Evolutionary conservation across 768 basidiomycete species (phyloP).

Genomic region (Mycena maculata): DNA sequence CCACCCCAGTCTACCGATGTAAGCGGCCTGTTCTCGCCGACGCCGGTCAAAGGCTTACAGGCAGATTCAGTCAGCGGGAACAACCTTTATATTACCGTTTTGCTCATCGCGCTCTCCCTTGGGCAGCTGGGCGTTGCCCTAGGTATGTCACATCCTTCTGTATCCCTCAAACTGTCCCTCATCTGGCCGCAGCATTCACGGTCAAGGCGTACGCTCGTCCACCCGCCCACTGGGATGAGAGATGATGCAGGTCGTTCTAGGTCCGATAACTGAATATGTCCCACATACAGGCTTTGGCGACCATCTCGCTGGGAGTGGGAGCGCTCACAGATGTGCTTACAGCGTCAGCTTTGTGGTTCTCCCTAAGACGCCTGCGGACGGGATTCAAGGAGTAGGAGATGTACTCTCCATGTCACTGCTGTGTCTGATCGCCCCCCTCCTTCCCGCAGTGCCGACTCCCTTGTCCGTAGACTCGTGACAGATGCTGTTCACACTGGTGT

Average conservation of each 20-base stretch:
- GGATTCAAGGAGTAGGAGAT: conserved; percentile 58
- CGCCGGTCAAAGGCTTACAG: neutral
- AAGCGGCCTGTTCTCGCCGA: conserved; percentile 34
- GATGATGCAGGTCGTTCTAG: neutral
- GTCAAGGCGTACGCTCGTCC: conserved; percentile 54
- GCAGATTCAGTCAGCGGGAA: conserved; percentile 62
- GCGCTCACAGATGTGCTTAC: conserved; percentile 70
- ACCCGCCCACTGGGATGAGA: conserved; percentile 45
- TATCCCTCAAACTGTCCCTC: neutral
- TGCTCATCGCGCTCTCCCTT: conserved; percentile 59
- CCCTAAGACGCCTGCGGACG: conserved; percentile 67
- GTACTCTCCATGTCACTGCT: neutral
- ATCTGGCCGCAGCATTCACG: conserved; percentile 53
- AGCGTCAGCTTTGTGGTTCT: conserved; percentile 67
- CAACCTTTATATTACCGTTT: conserved; percentile 63
- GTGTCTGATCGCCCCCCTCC: neutral
- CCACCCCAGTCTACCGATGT: conserved; percentile 76
- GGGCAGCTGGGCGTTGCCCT: conserved; percentile 65
- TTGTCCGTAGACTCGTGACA: conserved; percentile 65
- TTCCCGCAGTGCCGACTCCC: conserved; percentile 62
- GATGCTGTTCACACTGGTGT: conserved; percentile 78
- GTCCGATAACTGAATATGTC: neutral
- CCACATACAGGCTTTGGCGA: conserved; percentile 57
- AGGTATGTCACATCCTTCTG: conserved; percentile 42
- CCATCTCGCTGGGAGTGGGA: conserved; percentile 62